These are phyloP conservation scores for Ganoderma resinaceum DNA, from an alignment of 1,284 basidiomycete species.

Conservation along the genomic window DNA sequence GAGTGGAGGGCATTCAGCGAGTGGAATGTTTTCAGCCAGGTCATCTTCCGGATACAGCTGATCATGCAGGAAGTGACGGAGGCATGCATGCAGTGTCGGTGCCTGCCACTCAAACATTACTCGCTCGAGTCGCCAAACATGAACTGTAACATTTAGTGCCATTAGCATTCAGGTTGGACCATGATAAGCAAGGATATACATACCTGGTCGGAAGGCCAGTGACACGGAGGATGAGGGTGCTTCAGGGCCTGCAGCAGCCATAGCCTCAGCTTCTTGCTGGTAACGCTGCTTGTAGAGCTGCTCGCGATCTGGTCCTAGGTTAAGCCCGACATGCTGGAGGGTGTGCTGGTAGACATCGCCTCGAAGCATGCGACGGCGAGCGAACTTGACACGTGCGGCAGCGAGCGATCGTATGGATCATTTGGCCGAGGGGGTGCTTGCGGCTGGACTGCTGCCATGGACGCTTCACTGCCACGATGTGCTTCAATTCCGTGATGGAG, in stretches of 20 bases:
- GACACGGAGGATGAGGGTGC: background rate
- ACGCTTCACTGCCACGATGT: slow-evolving; percentile 33
- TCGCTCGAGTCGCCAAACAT: background rate
- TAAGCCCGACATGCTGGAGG: background rate
- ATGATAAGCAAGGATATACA: background rate
- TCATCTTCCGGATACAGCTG: background rate
- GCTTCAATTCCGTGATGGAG: slow-evolving; percentile 34
- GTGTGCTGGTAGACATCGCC: background rate
- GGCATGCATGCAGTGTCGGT: background rate
- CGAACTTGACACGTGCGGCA: slow-evolving; percentile 20
- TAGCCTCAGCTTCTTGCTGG: background rate
- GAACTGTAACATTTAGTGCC: background rate
- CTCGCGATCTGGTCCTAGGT: slow-evolving; percentile 7
- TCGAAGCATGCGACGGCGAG: slow-evolving; percentile 5
- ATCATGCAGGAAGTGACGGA: slow-evolving; percentile 10
- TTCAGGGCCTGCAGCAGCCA: background rate
- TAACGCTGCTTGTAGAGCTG: background rate
- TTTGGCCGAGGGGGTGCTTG: slow-evolving; percentile 28
- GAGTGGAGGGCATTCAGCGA: slow-evolving; percentile 13
- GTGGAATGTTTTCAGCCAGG: background rate
- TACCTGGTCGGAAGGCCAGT: background rate
- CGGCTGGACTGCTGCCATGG: slow-evolving; percentile 32
- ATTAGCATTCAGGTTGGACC: background rate
- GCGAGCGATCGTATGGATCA: slow-evolving; percentile 29
- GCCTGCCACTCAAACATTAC: background rate